Conservation (phyloP, 1,284 basidiomycete genomes). For the Boletus chippewaensis region DNA sequence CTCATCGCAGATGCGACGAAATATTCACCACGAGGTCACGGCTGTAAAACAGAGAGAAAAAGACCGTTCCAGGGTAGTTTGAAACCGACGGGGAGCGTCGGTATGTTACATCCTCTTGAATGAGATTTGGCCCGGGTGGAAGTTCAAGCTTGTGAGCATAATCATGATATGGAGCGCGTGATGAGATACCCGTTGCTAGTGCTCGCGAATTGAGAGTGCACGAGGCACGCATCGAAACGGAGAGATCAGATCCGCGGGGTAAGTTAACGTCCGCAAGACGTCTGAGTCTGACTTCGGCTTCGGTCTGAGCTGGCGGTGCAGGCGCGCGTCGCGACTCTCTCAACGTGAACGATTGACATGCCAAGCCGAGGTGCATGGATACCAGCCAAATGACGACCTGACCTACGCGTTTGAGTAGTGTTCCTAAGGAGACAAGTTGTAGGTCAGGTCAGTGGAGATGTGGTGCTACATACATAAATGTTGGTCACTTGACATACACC, state of each 20-base stretch:
- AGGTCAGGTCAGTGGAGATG: no score
- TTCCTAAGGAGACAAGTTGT: conserved; percentile 1
- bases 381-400: neutral
- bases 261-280: conserved; percentile 18
- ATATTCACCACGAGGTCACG: neutral
- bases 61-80: neutral
- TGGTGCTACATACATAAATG: no score
- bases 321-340: conserved; percentile 3
- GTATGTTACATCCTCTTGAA: neutral
- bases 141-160: conserved; percentile 2
- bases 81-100: neutral
- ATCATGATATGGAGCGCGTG: neutral
- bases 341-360: conserved; percentile 1
- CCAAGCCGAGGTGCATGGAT: neutral
- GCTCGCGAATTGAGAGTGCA: conserved; percentile 9
- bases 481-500: neutral
- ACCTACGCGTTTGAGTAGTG: neutral
- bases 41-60: neutral
- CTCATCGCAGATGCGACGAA: conserved; percentile 1
- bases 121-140: neutral
- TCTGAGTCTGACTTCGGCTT: conserved; percentile 12
- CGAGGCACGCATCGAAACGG: conserved; percentile 25
- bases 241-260: conserved; percentile 31
- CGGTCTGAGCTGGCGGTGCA: conserved; percentile 18
- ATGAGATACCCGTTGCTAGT: conserved; percentile 10